Percentiles rank a stretch among this genome's conserved stretches.
phyloP scores from a whole-genome alignment of 2,329 filamentous ascomycete species.

The Xylariaceae sp. region DNA sequence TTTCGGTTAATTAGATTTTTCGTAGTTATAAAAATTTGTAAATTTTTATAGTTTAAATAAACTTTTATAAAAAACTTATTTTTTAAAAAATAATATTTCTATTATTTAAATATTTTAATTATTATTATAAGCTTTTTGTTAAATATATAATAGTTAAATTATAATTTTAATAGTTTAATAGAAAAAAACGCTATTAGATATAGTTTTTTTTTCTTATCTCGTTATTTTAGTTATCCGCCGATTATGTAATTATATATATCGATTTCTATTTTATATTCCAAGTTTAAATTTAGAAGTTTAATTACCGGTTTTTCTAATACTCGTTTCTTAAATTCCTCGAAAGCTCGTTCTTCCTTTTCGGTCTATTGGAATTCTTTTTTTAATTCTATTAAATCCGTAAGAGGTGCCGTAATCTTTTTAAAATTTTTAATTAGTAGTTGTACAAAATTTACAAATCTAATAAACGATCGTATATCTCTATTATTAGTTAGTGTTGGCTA shows the following conservation, averaged over 20 bases:
- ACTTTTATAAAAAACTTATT: background rate
- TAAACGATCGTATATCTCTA: background rate
- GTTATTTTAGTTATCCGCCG: background rate
- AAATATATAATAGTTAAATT: background rate
- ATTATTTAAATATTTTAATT: background rate
- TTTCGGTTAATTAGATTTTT: background rate
- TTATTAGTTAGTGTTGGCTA: background rate
- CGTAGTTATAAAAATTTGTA: background rate
- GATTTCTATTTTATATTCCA: background rate
- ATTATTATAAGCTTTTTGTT: conserved; percentile 1
- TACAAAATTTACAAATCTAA: background rate
- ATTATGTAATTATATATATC: background rate
- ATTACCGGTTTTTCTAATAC: background rate
- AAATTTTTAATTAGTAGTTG: background rate
- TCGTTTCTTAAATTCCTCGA: background rate
- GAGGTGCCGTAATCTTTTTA: background rate
- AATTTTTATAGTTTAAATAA: background rate
- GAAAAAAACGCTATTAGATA: background rate
- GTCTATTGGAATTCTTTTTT: background rate
- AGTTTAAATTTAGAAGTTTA: background rate
- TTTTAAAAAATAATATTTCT: background rate
- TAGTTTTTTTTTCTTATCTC: background rate
- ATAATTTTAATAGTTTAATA: background rate
- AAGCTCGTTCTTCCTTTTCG: background rate
- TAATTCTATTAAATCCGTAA: background rate